These are phyloP conservation scores for Pseudomassariella vexata DNA, from an alignment of 2,329 filamentous ascomycete species.

Conservation along the genomic window DNA sequence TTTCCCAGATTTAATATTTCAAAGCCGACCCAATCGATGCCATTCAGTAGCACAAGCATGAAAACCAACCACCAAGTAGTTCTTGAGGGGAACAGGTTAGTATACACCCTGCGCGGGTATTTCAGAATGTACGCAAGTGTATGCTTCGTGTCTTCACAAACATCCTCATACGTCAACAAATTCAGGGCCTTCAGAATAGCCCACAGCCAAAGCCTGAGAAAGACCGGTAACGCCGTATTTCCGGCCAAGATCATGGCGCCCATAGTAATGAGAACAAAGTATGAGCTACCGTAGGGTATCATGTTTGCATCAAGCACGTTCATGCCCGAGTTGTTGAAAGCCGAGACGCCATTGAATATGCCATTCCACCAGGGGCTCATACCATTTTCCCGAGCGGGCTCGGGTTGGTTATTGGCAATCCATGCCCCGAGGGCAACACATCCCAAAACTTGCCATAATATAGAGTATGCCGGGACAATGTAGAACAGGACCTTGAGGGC, in stretches of 20 bases:
- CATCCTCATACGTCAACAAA: conserved; percentile 14
- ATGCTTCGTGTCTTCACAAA: conserved; percentile 24
- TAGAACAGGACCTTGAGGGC: conserved; percentile 42
- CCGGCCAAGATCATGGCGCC: conserved; percentile 35
- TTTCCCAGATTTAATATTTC: conserved; percentile 48
- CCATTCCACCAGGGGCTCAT: conserved; percentile 51
- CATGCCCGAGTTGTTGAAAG: conserved; percentile 56
- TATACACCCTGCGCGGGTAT: conserved; percentile 35
- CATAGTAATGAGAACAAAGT: conserved; percentile 22
- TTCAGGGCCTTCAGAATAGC: conserved; percentile 26
- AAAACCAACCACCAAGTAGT: conserved; percentile 47
- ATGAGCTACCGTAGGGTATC: conserved; percentile 35
- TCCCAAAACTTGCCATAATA: conserved; percentile 53
- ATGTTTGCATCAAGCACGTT: conserved; percentile 50
- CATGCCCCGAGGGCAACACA: conserved; percentile 46
- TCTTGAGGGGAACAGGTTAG: conserved; percentile 45
- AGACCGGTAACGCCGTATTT: conserved; percentile 46
- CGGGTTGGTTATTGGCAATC: conserved; percentile 38
- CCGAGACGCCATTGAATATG: conserved; percentile 48
- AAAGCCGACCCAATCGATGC: conserved; percentile 46
- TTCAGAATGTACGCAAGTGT: conserved; percentile 30
- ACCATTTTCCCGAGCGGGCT: conserved; percentile 29
- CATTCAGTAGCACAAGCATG: conserved; percentile 28
- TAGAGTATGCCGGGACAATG: conserved; percentile 44
- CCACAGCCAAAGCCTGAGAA: conserved; percentile 43